Percentiles rank a stretch among this genome's conserved stretches.
Conservation (phyloP, 2,329 filamentous ascomycete genomes). For the Colletotrichum lini region DNA sequence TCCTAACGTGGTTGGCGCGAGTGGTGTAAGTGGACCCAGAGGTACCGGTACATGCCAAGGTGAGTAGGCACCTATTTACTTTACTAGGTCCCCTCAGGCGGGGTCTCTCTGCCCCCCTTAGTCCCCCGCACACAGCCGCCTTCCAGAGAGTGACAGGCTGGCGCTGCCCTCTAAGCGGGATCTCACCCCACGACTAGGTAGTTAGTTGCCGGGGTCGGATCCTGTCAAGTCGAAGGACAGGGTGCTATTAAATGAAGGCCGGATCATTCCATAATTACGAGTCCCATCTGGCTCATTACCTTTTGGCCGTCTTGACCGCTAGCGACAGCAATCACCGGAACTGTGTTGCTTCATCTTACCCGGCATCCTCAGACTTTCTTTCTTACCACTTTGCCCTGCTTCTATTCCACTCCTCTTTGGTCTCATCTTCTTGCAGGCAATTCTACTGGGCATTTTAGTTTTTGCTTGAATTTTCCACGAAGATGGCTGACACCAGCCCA, state of each 20-base stretch:
- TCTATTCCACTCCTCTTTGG: neutral
- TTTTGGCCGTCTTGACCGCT: neutral
- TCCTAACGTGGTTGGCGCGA: constrained; percentile 17
- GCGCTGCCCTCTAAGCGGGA: neutral
- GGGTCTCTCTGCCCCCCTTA: constrained; percentile 8
- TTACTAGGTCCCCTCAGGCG: constrained; percentile 6
- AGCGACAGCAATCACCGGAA: constrained; percentile 6
- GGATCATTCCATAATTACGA: neutral
- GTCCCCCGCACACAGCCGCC: constrained; percentile 15
- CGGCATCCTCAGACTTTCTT: neutral
- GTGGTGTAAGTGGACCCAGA: constrained; percentile 14
- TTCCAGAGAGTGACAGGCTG: constrained; percentile 6
- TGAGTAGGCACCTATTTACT: too few species aligned
- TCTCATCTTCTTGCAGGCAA: neutral
- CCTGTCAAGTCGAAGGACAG: constrained; percentile 6
- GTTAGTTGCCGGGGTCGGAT: neutral
- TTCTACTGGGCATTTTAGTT: neutral
- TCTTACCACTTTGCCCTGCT: neutral
- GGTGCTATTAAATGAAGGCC: constrained; percentile 8
- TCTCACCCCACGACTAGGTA: neutral
- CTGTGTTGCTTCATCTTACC: constrained; percentile 6
- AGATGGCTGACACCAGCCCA: constrained; percentile 27
- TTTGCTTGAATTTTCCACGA: neutral
- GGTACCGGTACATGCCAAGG: constrained; percentile 27
- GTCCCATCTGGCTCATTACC: neutral